Evolutionary conservation across 192 early-diverging fungal species (phyloP), one percentile per base, ranked within the genome.

Genomic region (Coemansia sp.): DNA sequence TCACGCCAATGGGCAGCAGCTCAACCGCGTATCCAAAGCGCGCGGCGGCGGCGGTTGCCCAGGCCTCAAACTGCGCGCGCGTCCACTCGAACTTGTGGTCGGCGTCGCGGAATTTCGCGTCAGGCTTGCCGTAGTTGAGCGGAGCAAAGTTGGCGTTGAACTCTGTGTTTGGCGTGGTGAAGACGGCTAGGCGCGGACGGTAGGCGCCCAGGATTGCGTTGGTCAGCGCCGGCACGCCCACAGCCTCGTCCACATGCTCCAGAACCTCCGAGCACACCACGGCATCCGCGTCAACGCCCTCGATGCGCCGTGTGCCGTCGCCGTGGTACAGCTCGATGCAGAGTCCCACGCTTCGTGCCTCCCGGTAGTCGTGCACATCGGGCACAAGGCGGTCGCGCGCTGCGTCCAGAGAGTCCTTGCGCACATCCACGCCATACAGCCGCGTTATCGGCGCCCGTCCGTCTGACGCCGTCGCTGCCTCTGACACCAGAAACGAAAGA

Each of bases 71-170:
- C 71, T 95, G 87, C 19, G 67, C 69, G 10, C 94, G 85, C n/a
- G 94, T 95, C 96, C 96, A 98, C 81, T 98, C 96, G 76, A 96
- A 98, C 57, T 88, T 89, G 79, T 98, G 96, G 76, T 98, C 96
- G 43, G 84, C 85, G 70, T 96, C 87, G 40, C 96, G 85, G 54
- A 94, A 87, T 13, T 53, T 70, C 6, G 87, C 71, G 0, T 88
- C 72, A 1, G 79, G 77, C 10, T 88, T 90, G 42, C 91, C 92
- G 72, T 92, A 93, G 32, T 79, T 77, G 59, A 96, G 87, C 7
- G 88, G 68, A 0, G 91, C 89, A 68, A 96, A 98, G 67, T 93
- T 78, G 41, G 91, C 81, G 68, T 98, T 98, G 76, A 94, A 98
- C 72, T 98, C 96, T 20, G 87, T 92, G 70, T 98, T 98, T 4